Percentiles rank a stretch among this genome's conserved stretches.
Evolutionary conservation across 2,329 filamentous ascomycete species (phyloP).

Genomic region (Venturia oleaginea): DNA sequence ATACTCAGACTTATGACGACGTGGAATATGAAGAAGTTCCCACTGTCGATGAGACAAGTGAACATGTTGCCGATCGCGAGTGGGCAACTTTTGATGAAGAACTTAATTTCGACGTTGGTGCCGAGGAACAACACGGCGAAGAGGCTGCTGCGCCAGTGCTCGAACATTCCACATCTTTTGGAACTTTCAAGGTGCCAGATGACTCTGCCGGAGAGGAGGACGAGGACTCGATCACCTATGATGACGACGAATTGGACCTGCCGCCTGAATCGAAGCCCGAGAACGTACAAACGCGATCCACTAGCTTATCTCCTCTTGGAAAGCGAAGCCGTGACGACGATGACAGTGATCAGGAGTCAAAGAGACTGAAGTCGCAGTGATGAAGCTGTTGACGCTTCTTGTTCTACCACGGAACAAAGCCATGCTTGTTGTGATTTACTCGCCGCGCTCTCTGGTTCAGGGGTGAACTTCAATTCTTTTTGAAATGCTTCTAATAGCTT

Average conservation of each 20-base stretch:
- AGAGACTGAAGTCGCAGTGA: constrained; percentile 9
- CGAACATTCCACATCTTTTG: constrained; percentile 4
- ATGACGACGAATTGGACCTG: constrained; percentile 11
- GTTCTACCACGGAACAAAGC: neutral
- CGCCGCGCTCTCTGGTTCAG: neutral
- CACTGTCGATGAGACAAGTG: neutral
- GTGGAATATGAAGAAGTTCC: neutral
- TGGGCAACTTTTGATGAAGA: neutral
- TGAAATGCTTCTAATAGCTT: neutral
- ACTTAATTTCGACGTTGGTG: neutral
- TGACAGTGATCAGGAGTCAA: constrained; percentile 14
- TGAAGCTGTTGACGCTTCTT: too few species aligned
- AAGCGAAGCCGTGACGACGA: constrained; percentile 16
- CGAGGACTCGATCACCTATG: constrained; percentile 14
- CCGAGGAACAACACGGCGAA: constrained; percentile 4
- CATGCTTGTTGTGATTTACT: neutral
- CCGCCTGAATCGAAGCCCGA: neutral
- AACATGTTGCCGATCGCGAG: neutral
- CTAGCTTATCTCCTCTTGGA: constrained; percentile 13
- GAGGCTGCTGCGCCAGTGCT: neutral
- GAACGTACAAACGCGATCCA: neutral
- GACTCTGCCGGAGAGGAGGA: constrained; percentile 16
- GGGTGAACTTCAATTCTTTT: neutral
- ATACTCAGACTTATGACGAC: neutral
- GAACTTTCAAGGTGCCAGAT: constrained; percentile 17